Evolutionary conservation across 306 rosid species (phyloP).

Genomic region (Calophaca sinica): DNA sequence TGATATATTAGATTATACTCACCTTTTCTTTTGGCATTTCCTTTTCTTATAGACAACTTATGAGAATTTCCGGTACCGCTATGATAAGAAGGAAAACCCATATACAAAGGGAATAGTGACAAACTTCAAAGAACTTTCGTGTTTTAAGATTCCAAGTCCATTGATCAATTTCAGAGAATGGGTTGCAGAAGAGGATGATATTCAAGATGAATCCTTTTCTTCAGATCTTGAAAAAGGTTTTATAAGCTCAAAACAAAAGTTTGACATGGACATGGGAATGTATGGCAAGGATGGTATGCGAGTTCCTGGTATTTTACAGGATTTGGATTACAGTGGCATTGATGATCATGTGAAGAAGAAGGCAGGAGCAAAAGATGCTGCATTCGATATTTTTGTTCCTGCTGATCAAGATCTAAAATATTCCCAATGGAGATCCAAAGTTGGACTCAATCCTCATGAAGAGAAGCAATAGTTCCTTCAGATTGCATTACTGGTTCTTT

Average conservation of each 20-base stretch:
- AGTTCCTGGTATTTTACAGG: conserved; percentile 61
- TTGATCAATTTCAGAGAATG: conserved; percentile 73
- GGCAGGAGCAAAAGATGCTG: conserved; percentile 45
- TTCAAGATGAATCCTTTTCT: conserved; percentile 46
- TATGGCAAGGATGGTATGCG: conserved; percentile 55
- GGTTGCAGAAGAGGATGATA: conserved; percentile 61
- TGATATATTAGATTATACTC: background rate
- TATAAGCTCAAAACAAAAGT: conserved; percentile 61
- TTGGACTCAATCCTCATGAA: conserved; percentile 15
- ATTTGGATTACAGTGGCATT: conserved; percentile 65
- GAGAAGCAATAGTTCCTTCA: conserved; percentile 51
- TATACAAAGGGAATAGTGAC: conserved; percentile 57
- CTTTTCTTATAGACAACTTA: conserved; percentile 74
- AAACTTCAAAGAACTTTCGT: conserved; percentile 78
- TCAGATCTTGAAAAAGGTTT: conserved; percentile 60
- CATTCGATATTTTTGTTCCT: conserved; percentile 52
- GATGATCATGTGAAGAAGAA: conserved; percentile 59
- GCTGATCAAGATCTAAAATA: conserved; percentile 44
- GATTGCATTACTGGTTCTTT: conserved; percentile 39
- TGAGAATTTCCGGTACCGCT: conserved; percentile 91
- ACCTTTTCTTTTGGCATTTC: conserved; percentile 25
- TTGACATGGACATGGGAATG: conserved; percentile 63
- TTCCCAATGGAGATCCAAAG: conserved; percentile 47
- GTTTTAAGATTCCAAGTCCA: conserved; percentile 66
- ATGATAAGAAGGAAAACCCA: conserved; percentile 88